Conservation (phyloP, 805 yeast genomes). For the Nakazawaea wickerhamii region DNA sequence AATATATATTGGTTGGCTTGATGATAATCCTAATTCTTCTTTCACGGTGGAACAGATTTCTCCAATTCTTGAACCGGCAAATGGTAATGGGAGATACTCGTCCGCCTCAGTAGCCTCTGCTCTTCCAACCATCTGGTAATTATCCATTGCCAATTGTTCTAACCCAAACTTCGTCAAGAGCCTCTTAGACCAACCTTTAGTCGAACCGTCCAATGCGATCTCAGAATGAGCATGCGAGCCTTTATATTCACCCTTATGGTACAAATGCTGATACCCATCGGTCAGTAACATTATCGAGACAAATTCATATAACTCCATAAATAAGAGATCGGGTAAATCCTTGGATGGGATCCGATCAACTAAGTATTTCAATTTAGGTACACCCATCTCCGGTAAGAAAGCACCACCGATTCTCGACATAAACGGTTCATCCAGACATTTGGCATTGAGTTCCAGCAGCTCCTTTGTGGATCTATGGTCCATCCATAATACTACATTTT, state of each 20-base stretch:
- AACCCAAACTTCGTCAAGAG: constrained; percentile 24
- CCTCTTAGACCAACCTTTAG: constrained; percentile 44
- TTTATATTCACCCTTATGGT: neutral
- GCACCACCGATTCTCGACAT: constrained; percentile 34
- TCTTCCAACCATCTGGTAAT: constrained; percentile 26
- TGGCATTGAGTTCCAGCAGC: constrained; percentile 25
- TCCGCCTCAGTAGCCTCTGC: constrained; percentile 17
- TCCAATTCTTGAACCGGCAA: constrained; percentile 28
- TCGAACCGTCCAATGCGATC: constrained; percentile 51
- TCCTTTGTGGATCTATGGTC: constrained; percentile 39
- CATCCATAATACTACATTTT: constrained; percentile 57
- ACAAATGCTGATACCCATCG: constrained; percentile 17
- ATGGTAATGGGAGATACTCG: constrained; percentile 21
- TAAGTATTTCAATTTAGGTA: constrained; percentile 44
- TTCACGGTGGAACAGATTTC: constrained; percentile 6
- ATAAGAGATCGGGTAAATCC: constrained; percentile 24
- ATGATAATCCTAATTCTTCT: neutral
- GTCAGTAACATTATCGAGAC: constrained; percentile 25
- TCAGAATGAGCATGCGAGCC: constrained; percentile 13
- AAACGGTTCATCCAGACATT: constrained; percentile 19
- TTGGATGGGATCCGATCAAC: constrained; percentile 20
- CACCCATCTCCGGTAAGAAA: constrained; percentile 52
- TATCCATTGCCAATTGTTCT: constrained; percentile 9
- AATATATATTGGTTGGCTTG: constrained; percentile 17
- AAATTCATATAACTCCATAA: constrained; percentile 50